Evolutionary conservation across 345 rosid species (phyloP).

Genomic region (Durio zibethinus): DNA sequence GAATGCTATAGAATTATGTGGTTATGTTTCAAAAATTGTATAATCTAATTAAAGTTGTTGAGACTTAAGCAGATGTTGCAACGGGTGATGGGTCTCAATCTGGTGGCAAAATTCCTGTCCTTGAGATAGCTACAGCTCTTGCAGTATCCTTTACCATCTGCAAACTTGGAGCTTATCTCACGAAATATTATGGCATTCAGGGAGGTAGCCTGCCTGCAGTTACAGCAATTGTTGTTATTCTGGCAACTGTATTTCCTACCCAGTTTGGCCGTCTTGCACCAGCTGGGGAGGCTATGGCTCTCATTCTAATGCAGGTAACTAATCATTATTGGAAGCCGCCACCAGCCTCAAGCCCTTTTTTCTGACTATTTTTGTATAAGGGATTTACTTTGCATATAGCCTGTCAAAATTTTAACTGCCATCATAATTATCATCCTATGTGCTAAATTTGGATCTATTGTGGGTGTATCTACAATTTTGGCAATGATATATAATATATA

Average conservation of each 20-base stretch:
- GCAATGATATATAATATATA: neutral
- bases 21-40: neutral
- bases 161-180: slow-evolving; percentile 51
- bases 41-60: neutral
- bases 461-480: neutral
- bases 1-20: neutral
- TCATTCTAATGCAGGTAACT: slow-evolving; percentile 83
- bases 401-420: neutral
- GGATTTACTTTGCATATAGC: neutral
- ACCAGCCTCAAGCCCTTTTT: neutral
- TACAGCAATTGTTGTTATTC: slow-evolving; percentile 66
- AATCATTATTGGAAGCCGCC: neutral
- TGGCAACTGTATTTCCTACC: slow-evolving; percentile 73
- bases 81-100: slow-evolving; percentile 31
- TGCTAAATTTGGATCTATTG: neutral
- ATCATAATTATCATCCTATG: neutral
- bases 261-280: slow-evolving; percentile 73
- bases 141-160: slow-evolving; percentile 81
- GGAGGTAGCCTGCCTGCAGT: slow-evolving; percentile 81
- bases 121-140: slow-evolving; percentile 57
- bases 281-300: slow-evolving; percentile 84
- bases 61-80: slow-evolving; percentile 38
- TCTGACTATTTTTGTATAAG: neutral
- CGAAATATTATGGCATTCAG: slow-evolving; percentile 52
- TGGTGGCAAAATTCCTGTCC: slow-evolving; percentile 52